A percentile compares a stretch with the other conserved stretches of the same genome.
These are phyloP conservation scores for Leptodontidium sp. DNA, from an alignment of 2,329 filamentous ascomycete genomes.

Conservation along the genomic window DNA sequence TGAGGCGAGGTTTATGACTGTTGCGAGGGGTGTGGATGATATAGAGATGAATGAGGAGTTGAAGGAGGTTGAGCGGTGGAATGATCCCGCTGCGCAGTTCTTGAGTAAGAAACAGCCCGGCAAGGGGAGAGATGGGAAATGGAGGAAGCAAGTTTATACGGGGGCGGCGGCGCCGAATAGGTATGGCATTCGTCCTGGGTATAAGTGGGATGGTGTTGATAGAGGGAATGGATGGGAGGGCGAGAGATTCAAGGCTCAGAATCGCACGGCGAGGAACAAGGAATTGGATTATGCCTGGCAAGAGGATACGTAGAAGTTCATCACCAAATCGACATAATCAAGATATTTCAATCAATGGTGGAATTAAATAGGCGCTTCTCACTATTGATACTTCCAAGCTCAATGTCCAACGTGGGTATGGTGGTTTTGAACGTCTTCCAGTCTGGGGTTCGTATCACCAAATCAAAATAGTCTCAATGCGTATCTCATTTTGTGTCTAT, in stretches of 20 bases:
- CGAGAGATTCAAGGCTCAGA: conserved; percentile 89
- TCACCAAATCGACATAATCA: background rate
- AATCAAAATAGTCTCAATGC: conserved; percentile 2
- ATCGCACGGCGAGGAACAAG: conserved; percentile 77
- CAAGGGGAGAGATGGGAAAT: conserved; percentile 35
- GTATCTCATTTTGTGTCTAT: conserved; percentile 21
- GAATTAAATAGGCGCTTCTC: no score
- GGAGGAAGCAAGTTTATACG: conserved; percentile 64
- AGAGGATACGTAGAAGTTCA: conserved; percentile 77
- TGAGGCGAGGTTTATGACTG: conserved; percentile 82
- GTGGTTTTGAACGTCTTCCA: background rate
- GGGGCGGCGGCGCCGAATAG: conserved; percentile 88
- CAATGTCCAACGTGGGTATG: no score
- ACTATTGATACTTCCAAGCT: background rate
- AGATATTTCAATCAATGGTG: background rate
- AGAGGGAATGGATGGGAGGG: conserved; percentile 92
- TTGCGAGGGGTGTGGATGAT: conserved; percentile 86
- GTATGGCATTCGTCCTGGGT: conserved; percentile 91
- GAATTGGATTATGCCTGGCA: conserved; percentile 93
- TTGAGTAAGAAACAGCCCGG: conserved; percentile 56
- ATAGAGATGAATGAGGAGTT: conserved; percentile 84
- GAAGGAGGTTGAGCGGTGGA: conserved; percentile 82
- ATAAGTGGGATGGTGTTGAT: conserved; percentile 97
- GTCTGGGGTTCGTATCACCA: background rate
- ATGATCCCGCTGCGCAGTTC: conserved; percentile 90